Evolutionary conservation across 495 filamentous ascomycete genomes (phyloP).

Genomic region (Aspergillus indologenus): DNA sequence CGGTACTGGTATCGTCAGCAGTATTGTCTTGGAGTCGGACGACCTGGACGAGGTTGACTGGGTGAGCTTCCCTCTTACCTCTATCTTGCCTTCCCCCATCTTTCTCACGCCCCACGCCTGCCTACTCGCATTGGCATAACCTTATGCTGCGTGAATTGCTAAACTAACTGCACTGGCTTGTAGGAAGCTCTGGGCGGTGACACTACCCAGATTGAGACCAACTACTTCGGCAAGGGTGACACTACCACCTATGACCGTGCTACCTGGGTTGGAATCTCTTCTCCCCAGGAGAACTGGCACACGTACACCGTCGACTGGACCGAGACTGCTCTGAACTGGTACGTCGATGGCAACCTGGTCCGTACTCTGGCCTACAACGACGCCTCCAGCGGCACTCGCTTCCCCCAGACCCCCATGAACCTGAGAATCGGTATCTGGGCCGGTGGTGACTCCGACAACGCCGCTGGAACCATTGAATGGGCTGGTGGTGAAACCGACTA

Average conservation of each 20-base stretch:
- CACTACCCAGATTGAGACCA: slow-evolving; percentile 69
- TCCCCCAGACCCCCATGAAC: slow-evolving; percentile 87
- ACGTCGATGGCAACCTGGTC: slow-evolving; percentile 68
- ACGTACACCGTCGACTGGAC: slow-evolving; percentile 90
- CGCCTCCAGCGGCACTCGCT: slow-evolving; percentile 65
- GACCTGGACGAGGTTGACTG: slow-evolving; percentile 95
- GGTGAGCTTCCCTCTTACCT: slow-evolving; percentile 47
- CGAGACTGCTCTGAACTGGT: slow-evolving; percentile 67
- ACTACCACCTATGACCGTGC: slow-evolving; percentile 76
- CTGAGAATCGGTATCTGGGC: slow-evolving; percentile 81
- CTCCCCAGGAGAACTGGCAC: slow-evolving; percentile 67
- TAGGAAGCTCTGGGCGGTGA: slow-evolving; percentile 58
- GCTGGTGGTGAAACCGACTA: slow-evolving; percentile 72
- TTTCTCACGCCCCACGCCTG: neutral
- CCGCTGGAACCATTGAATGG: slow-evolving; percentile 60
- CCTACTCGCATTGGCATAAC: slow-evolving; percentile 2
- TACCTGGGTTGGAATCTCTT: slow-evolving; percentile 50
- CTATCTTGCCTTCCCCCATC: neutral
- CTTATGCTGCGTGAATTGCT: slow-evolving; percentile 5
- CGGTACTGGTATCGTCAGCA: slow-evolving; percentile 74
- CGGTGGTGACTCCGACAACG: slow-evolving; percentile 69
- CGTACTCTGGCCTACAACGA: slow-evolving; percentile 61
- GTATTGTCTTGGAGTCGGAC: slow-evolving; percentile 82
- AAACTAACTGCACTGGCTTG: slow-evolving; percentile 16
- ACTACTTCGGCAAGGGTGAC: slow-evolving; percentile 94